Conservation (phyloP, 2,329 filamentous ascomycete species). For the Penicillium janthinellum region DNA sequence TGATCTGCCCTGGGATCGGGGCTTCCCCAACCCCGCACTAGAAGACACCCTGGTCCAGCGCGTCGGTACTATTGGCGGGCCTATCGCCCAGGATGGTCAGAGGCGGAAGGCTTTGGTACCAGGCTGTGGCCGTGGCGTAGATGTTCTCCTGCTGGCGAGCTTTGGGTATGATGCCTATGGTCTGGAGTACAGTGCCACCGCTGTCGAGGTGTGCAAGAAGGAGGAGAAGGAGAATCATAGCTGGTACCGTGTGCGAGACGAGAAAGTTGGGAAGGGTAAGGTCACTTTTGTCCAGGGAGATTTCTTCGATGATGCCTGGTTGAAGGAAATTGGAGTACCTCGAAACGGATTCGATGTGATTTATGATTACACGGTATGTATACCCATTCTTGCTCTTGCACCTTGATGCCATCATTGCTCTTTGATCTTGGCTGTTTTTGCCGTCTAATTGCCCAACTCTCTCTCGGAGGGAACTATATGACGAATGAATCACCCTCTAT, state of each 20-base stretch:
- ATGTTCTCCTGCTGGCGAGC: constrained; percentile 72
- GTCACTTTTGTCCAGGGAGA: constrained; percentile 48
- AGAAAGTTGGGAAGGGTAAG: constrained; percentile 39
- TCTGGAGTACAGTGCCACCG: constrained; percentile 65
- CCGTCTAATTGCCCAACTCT: not conserved
- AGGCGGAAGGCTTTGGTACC: constrained; percentile 69
- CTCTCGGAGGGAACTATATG: not conserved
- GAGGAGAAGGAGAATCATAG: constrained; percentile 37
- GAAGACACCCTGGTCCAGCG: constrained; percentile 53
- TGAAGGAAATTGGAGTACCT: constrained; percentile 35
- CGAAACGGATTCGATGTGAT: constrained; percentile 52
- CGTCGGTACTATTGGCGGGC: constrained; percentile 39
- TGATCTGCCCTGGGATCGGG: constrained; percentile 62
- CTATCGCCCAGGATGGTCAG: constrained; percentile 28
- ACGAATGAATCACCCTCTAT: not conserved
- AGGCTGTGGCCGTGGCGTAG: constrained; percentile 80
- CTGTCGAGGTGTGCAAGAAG: constrained; percentile 42
- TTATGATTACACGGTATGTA: constrained; percentile 63
- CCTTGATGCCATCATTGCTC: not conserved
- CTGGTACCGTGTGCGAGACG: constrained; percentile 40
- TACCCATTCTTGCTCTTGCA: not conserved
- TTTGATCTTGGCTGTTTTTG: not conserved
- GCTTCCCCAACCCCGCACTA: constrained; percentile 61
- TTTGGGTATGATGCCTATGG: constrained; percentile 78
- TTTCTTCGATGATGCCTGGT: constrained; percentile 50